These are phyloP conservation scores for Cokeromyces recurvatus DNA, from an alignment of 371 early-diverging fungal genomes.

Conservation along the genomic window DNA sequence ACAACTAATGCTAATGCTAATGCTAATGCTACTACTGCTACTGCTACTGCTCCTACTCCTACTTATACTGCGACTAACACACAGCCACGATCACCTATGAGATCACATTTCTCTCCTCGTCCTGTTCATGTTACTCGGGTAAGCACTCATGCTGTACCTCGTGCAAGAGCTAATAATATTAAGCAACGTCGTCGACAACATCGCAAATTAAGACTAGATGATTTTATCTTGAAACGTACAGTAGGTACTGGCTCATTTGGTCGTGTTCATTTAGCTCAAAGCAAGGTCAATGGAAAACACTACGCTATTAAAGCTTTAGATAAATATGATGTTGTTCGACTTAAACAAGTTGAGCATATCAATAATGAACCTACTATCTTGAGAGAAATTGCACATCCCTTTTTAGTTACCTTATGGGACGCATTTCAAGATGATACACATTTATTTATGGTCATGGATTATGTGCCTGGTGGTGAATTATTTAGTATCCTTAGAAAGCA, in stretches of 20 bases:
- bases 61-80: too few species aligned
- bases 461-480: constrained; percentile 94
- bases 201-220: constrained; percentile 23
- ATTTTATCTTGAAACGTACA: constrained; percentile 43
- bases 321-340: constrained; percentile 90
- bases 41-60: constrained; percentile 4
- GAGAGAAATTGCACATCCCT: constrained; percentile 79
- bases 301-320: constrained; percentile 91
- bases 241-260: constrained; percentile 73
- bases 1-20: not conserved
- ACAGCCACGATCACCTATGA: constrained; percentile 20
- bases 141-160: constrained; percentile 18
- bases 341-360: constrained; percentile 91
- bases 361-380: constrained; percentile 87
- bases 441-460: constrained; percentile 95
- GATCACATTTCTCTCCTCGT: constrained; percentile 10
- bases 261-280: constrained; percentile 60
- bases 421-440: constrained; percentile 89
- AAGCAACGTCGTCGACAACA: constrained; percentile 14
- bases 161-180: constrained; percentile 1
- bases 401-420: constrained; percentile 87
- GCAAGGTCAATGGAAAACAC: constrained; percentile 43
- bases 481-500: constrained; percentile 69
- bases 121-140: constrained; percentile 14
- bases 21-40: too few species aligned